These are phyloP conservation scores for Saccharomycopsis malanga DNA, from an alignment of 805 yeast species.

Conservation along the genomic window DNA sequence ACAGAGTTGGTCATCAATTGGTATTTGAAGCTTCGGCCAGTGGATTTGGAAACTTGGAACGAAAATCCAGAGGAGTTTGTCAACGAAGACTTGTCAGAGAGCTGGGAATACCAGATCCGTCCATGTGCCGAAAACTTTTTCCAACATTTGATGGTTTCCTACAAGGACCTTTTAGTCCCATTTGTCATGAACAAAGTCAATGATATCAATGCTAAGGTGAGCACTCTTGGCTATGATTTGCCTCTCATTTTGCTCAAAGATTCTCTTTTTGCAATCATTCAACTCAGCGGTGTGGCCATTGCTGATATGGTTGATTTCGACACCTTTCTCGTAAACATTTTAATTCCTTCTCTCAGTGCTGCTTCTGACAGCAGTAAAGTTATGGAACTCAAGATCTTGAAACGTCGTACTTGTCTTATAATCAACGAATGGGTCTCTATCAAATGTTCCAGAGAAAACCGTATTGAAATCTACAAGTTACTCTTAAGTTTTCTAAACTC, in stretches of 20 bases:
- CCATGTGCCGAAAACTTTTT: slow-evolving; percentile 85
- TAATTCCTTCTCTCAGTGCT: slow-evolving; percentile 51
- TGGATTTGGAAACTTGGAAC: slow-evolving; percentile 76
- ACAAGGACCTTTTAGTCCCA: slow-evolving; percentile 47
- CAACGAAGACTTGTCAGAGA: slow-evolving; percentile 65
- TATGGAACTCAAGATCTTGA: slow-evolving; percentile 55
- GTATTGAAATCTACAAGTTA: slow-evolving; percentile 52
- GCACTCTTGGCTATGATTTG: slow-evolving; percentile 25
- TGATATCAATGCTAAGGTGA: slow-evolving; percentile 30
- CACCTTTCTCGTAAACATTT: slow-evolving; percentile 46
- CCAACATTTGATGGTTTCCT: slow-evolving; percentile 61
- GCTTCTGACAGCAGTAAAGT: slow-evolving; percentile 27
- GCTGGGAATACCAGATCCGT: slow-evolving; percentile 78
- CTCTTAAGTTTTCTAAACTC: slow-evolving; percentile 42
- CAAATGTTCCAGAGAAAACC: slow-evolving; percentile 51
- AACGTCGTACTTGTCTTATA: slow-evolving; percentile 70
- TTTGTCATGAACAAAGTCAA: slow-evolving; percentile 54
- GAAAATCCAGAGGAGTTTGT: slow-evolving; percentile 92
- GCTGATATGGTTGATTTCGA: slow-evolving; percentile 64
- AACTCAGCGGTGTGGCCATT: slow-evolving; percentile 63
- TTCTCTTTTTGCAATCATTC: slow-evolving; percentile 75
- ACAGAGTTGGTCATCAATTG: slow-evolving; percentile 62
- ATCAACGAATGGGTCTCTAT: slow-evolving; percentile 76
- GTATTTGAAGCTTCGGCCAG: slow-evolving; percentile 67
- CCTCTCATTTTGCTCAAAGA: slow-evolving; percentile 64